Evolutionary conservation across 2,329 filamentous ascomycete genomes (phyloP).

Genomic region (Nemania sp.): DNA sequence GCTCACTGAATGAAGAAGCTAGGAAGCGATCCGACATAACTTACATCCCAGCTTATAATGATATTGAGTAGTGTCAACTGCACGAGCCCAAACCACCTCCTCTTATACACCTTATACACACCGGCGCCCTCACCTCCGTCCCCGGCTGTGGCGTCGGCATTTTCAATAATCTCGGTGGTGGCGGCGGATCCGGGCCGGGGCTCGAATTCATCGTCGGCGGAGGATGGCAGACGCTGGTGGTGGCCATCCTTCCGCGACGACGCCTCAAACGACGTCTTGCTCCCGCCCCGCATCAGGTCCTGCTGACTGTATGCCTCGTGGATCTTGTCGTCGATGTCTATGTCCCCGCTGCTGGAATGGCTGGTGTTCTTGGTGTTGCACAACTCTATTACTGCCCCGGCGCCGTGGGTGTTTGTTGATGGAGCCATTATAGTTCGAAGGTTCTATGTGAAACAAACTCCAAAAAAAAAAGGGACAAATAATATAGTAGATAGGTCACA

Average conservation of each 20-base stretch:
- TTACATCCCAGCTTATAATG: constrained; percentile 93
- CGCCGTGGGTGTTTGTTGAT: constrained; percentile 7
- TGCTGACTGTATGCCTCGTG: constrained; percentile 43
- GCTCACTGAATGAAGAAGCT: background rate
- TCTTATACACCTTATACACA: constrained; percentile 71
- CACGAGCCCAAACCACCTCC: constrained; percentile 87
- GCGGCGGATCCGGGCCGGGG: background rate
- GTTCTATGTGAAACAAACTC: background rate
- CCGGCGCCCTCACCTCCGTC: constrained; percentile 29
- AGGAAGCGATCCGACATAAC: constrained; percentile 55
- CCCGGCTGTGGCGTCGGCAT: constrained; percentile 16
- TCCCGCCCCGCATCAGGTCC: constrained; percentile 35
- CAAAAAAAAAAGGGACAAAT: background rate
- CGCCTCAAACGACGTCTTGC: constrained; percentile 2
- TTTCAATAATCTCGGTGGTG: constrained; percentile 32
- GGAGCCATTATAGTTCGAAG: constrained; percentile 12
- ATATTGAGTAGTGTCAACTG: constrained; percentile 91
- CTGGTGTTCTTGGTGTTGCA: constrained; percentile 16
- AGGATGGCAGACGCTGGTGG: constrained; percentile 42
- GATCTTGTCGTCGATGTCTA: constrained; percentile 40
- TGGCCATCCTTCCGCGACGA: constrained; percentile 33
- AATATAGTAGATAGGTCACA: constrained; percentile 1
- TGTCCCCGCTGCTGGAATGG: constrained; percentile 24
- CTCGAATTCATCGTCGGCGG: constrained; percentile 36
- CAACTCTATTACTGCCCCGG: constrained; percentile 12